Conservation (phyloP, 495 filamentous ascomycete species). For the Daldinia concentrica region DNA sequence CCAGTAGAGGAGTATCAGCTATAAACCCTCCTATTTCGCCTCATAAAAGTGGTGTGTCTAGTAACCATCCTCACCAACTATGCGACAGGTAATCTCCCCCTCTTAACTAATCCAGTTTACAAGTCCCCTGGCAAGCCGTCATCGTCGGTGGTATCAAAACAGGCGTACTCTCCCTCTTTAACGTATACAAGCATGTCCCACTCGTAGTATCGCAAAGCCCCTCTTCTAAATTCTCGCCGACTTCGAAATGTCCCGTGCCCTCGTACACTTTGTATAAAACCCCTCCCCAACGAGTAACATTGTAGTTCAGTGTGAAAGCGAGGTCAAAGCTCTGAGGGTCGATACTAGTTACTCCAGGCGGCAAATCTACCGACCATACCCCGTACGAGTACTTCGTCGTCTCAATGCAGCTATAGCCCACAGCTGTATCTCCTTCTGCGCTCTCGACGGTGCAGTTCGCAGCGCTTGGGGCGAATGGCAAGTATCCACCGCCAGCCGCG, state of each 20-base stretch:
- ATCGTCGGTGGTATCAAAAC: conserved; percentile 16
- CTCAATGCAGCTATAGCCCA: conserved; percentile 3
- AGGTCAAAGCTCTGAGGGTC: conserved; percentile 5
- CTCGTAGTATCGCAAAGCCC: not conserved
- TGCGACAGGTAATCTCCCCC: not conserved
- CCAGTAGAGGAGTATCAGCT: no score
- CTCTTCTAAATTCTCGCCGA: conserved; percentile 9
- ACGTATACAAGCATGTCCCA: conserved; percentile 2
- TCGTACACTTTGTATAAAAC: conserved; percentile 26
- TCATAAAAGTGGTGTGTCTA: not conserved
- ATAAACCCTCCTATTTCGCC: no score
- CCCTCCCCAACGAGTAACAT: conserved; percentile 10
- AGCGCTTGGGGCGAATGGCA: conserved; percentile 24
- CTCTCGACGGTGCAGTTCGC: conserved; percentile 18
- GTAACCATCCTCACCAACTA: not conserved
- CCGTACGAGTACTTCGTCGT: conserved; percentile 13
- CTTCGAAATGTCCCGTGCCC: conserved; percentile 15
- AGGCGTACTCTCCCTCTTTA: not conserved
- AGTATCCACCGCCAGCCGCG: conserved; percentile 31
- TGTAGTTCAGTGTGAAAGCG: conserved; percentile 22
- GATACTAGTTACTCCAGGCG: not conserved
- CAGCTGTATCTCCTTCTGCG: not conserved
- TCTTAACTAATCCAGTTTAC: not conserved
- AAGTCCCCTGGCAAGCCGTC: conserved; percentile 27
- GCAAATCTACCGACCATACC: conserved; percentile 10